phyloP scores from a whole-genome alignment of 2,329 filamentous ascomycete species.

The Elsinoe necatrix region DNA sequence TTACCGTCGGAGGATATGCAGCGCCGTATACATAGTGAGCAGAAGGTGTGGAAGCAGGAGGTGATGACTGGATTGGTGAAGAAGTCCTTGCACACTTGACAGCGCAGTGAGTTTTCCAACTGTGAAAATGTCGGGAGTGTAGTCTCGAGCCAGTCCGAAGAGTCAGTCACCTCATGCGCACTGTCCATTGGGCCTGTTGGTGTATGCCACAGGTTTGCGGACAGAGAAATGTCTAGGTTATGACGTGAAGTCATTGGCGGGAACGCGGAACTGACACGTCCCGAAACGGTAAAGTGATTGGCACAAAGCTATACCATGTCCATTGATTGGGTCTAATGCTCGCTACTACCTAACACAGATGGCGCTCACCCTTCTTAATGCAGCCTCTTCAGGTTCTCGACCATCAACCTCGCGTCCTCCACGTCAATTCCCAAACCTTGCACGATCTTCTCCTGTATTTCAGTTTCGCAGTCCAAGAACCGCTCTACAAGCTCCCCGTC shows the following conservation, averaged over 20 bases:
- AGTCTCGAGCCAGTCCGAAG: slow-evolving; percentile 77
- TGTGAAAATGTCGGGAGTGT: slow-evolving; percentile 56
- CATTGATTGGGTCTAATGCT: not conserved
- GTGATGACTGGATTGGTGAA: slow-evolving; percentile 92
- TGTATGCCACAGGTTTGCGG: not conserved
- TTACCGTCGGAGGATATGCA: slow-evolving; percentile 74
- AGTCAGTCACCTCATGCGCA: slow-evolving; percentile 49
- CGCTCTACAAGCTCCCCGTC: slow-evolving; percentile 85
- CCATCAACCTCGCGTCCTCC: slow-evolving; percentile 50
- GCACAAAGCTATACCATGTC: not conserved
- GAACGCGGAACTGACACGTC: slow-evolving; percentile 9
- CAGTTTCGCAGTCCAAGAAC: slow-evolving; percentile 64
- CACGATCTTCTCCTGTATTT: slow-evolving; percentile 47
- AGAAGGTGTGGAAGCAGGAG: slow-evolving; percentile 91
- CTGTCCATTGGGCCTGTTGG: not conserved
- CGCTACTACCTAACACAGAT: not conserved
- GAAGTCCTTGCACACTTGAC: slow-evolving; percentile 97
- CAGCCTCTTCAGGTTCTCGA: slow-evolving; percentile 48
- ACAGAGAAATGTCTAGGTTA: not conserved
- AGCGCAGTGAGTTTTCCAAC: slow-evolving; percentile 80
- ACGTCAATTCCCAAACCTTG: slow-evolving; percentile 47
- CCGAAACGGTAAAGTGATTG: slow-evolving; percentile 10
- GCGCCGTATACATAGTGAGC: slow-evolving; percentile 86
- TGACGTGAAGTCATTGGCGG: not conserved
- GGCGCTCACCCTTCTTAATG: slow-evolving; percentile 28